phyloP scores from a whole-genome alignment of 805 yeast genomes.

The Cyberlindnera mrakii region DNA sequence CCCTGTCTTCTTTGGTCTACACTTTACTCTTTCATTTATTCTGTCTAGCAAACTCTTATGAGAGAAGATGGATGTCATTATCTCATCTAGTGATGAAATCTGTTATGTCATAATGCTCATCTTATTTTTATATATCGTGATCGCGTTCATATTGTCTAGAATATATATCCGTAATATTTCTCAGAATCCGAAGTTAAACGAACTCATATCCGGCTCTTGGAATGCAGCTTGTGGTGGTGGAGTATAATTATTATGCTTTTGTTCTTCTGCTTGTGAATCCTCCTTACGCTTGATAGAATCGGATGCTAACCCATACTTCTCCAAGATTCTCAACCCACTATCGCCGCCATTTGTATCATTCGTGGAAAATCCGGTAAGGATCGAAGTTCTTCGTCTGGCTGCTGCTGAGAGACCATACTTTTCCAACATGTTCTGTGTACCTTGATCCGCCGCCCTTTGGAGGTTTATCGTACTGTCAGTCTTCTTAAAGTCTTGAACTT shows the following conservation, averaged over 20 bases:
- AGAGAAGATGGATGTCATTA: slow-evolving; percentile 18
- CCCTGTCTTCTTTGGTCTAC: slow-evolving; percentile 10
- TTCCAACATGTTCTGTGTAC: slow-evolving; percentile 11
- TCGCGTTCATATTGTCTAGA: background rate
- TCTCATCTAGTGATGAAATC: slow-evolving; percentile 4
- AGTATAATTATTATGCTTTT: slow-evolving; percentile 6
- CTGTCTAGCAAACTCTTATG: slow-evolving; percentile 17
- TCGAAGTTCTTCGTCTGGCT: slow-evolving; percentile 19
- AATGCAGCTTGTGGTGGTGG: slow-evolving; percentile 50
- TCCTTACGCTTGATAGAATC: slow-evolving; percentile 14
- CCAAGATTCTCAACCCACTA: slow-evolving; percentile 19
- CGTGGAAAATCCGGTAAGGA: slow-evolving; percentile 5
- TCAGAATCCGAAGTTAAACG: slow-evolving; percentile 48
- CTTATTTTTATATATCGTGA: background rate
- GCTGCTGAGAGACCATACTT: slow-evolving; percentile 23
- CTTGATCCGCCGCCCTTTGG: slow-evolving; percentile 3
- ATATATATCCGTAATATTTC: background rate
- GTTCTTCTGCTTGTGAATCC: slow-evolving; percentile 6
- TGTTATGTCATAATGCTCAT: background rate
- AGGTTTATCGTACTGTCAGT: slow-evolving; percentile 9
- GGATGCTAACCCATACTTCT: slow-evolving; percentile 24
- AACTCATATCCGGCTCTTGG: slow-evolving; percentile 73
- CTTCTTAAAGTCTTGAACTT: slow-evolving; percentile 13
- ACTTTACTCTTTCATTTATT: slow-evolving; percentile 14
- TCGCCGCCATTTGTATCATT: slow-evolving; percentile 1